Base-by-base conservation (phyloP, 441 rosid genomes). In the Bocquillonia castaneifolia region DNA sequence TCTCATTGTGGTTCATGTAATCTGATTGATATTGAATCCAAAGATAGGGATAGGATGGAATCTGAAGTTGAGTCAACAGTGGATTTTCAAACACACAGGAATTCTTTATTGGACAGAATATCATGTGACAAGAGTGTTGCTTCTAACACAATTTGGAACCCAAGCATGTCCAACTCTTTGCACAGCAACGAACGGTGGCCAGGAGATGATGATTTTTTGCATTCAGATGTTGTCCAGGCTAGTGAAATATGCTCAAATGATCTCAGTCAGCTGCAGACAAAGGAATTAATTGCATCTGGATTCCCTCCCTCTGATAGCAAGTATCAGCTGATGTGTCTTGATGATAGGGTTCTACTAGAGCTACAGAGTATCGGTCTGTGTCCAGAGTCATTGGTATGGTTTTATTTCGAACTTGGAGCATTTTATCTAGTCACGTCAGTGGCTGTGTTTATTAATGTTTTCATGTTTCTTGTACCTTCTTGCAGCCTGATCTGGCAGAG, bases 401-500 rank as follows among this genome's bases (percentile, higher is more conserved):
- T 63, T 57, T 44, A 34, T 64, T 63, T 66, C 37, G 8, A 51
- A 50, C 34, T 0, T 70, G 22, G 51, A 37, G 59, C 8, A 63
- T 34, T 14, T 59, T 28, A 37, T 48, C 10, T 10, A 39, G 58
- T 32, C 50, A 39, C 58, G 13, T 20, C 32, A 32, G 17, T 64
- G 52, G 39, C 60, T 45, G 12, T 64, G 20, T 59, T 66, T 39
- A 40, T 25, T 13, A 32, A n/a, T 51, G 75, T 65, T 34, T 13
- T 61, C 63, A 42, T 42, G 2, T 40, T 66, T 57, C 10, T 47
- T 45, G 55, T 74, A 64, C 67, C 55, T 62, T 68, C 55, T 68
- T 76, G 78, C 88, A 95, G 99, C 99, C 96, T 85, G 98, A 91
- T 83, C 83, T 89, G 63, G 82, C 90, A 37, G 96, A 92, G 76